Conservation (phyloP, 1,284 basidiomycete genomes). For the Boletus holoroseus region DNA sequence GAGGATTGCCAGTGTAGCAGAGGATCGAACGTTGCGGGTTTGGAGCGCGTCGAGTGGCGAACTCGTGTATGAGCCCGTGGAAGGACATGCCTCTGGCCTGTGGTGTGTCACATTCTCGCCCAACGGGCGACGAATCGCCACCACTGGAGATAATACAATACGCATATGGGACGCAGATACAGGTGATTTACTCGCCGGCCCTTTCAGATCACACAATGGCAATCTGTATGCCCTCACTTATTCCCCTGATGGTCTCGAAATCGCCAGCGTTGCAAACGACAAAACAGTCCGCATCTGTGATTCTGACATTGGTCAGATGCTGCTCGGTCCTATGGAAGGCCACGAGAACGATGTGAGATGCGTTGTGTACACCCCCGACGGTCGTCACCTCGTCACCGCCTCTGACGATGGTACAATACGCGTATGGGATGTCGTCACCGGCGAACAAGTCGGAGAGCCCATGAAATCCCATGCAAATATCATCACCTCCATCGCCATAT, state of each 20-base stretch:
- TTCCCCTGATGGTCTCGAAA: slow-evolving; percentile 31
- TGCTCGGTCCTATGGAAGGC: slow-evolving; percentile 28
- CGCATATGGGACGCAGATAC: slow-evolving; percentile 32
- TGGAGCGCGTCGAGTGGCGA: slow-evolving; percentile 25
- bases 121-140: slow-evolving; percentile 30
- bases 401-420: slow-evolving; percentile 30
- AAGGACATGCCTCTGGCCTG: slow-evolving; percentile 28
- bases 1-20: slow-evolving; percentile 28
- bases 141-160: slow-evolving; percentile 33
- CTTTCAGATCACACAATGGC: slow-evolving; percentile 32
- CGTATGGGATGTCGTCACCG: slow-evolving; percentile 28
- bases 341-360: slow-evolving; percentile 30
- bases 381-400: slow-evolving; percentile 26
- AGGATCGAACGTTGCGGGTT: slow-evolving; percentile 30
- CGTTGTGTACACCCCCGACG: slow-evolving; percentile 30
- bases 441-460: slow-evolving; percentile 31
- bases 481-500: slow-evolving; percentile 31
- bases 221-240: slow-evolving; percentile 30
- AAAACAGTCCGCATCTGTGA: slow-evolving; percentile 31
- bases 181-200: slow-evolving; percentile 25
- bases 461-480: slow-evolving; percentile 29
- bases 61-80: slow-evolving; percentile 27
- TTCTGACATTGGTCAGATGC: slow-evolving; percentile 29
- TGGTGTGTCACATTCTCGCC: slow-evolving; percentile 33
- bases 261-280: slow-evolving; percentile 33